A percentile compares a stretch with the other conserved stretches of the same genome.
Evolutionary conservation across 1,284 basidiomycete species (phyloP).

Genomic region (Pseudozyma flocculosa): DNA sequence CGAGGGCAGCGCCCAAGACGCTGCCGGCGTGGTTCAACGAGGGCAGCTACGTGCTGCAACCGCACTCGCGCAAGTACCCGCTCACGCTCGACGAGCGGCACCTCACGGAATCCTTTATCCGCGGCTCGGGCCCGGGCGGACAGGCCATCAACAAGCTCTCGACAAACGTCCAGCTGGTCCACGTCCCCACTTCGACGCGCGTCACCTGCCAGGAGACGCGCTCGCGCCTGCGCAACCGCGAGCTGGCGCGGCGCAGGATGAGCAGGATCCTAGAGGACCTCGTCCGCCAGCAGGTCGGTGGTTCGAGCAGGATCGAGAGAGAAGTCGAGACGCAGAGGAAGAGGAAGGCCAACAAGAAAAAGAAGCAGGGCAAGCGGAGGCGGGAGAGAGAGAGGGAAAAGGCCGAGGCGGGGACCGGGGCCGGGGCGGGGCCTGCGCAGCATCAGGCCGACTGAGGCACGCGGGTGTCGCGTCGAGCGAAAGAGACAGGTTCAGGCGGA

Average conservation of each 20-base stretch:
- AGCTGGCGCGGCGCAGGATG: constrained; percentile 41
- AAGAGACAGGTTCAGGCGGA: too few species aligned
- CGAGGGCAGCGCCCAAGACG: neutral
- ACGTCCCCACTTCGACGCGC: constrained; percentile 45
- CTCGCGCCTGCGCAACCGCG: constrained; percentile 42
- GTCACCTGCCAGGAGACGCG: constrained; percentile 50
- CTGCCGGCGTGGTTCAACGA: constrained; percentile 42
- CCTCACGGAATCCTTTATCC: constrained; percentile 50
- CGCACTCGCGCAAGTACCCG: constrained; percentile 44
- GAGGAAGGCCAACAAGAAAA: constrained; percentile 41
- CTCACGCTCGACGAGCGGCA: constrained; percentile 46
- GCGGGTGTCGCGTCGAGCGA: too few species aligned
- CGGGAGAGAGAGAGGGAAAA: constrained; percentile 8
- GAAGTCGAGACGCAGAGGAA: constrained; percentile 37
- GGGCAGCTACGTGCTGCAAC: constrained; percentile 37
- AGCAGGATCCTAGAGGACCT: constrained; percentile 41
- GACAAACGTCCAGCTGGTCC: constrained; percentile 46
- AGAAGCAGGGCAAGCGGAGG: constrained; percentile 36
- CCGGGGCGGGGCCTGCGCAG: too few species aligned
- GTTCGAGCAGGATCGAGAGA: constrained; percentile 11
- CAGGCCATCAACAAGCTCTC: constrained; percentile 57
- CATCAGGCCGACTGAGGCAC: too few species aligned
- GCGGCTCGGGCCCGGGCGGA: constrained; percentile 53
- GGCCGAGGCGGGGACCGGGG: neutral
- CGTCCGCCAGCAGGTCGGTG: constrained; percentile 17